Evolutionary conservation across 2,329 filamentous ascomycete genomes (phyloP), one percentile per base, ranked within the genome.

Genomic region (Phaeoacremonium minimum): DNA sequence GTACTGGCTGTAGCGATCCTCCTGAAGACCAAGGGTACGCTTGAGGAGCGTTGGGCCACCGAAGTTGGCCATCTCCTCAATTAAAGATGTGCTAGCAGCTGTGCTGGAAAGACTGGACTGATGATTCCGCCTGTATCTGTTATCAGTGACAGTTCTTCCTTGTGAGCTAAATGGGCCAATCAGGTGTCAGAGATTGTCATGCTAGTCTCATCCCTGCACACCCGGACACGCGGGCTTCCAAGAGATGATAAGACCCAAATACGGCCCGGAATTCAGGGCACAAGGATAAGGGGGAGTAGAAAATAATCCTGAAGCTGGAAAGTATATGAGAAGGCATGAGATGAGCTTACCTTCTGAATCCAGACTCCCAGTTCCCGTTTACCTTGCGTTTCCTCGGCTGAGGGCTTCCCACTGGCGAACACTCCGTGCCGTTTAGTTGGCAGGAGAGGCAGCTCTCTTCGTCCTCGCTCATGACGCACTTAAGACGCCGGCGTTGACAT

Each of bases 351-450:
- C n/a, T n/a, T n/a, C n/a, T n/a, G n/a, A n/a, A n/a, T n/a, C n/a
- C n/a, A n/a, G n/a, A 77, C 46, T 80, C 75, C 42, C 70, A 66
- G 50, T 81, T 75, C 52, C 77, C 73, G 61, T 83, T 78, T 45
- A 87, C 65, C 67, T 90, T 91, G 56, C 87, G 76, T 69, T 93
- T 93, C 50, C 87, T 77, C 39, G 84, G 81, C 53, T 82, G 80
- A 16, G 86, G 86, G 58, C 84, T 87, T 47, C 83, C 80, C 34
- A 82, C 72, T 56, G 90, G 80, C 30, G 87, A 90, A 62, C 87
- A 93, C 48, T 87, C 82, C 55, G 86, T 77, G 51, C 82, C 83
- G 61, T 83, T 82, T 57, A 83, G 80, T 56, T 87, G 83, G 62
- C 87, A 94, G 45, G 87, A 72, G 44, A 87, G 75, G 61, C 87